A percentile compares a stretch with the other conserved stretches of the same genome.
Conservation (phyloP, 441 rosid genomes). For the Isatis lusitanica region DNA sequence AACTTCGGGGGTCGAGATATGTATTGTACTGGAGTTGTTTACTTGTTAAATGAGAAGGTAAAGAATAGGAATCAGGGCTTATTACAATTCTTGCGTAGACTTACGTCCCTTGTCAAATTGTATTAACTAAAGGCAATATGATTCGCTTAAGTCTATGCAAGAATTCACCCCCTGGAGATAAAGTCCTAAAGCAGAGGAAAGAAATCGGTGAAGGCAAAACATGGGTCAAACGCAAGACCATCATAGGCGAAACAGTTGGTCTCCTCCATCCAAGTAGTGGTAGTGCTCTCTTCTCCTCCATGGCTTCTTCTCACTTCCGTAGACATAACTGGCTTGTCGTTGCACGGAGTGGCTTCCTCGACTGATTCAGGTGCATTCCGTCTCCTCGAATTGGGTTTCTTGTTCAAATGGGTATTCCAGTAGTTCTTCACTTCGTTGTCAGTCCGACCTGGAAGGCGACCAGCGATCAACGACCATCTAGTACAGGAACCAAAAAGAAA, state of each 20-base stretch:
- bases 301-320: slow-evolving; percentile 22
- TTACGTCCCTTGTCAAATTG: not conserved
- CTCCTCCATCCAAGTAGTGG: slow-evolving; percentile 39
- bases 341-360: not conserved
- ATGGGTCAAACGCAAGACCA: slow-evolving; percentile 47
- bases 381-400: slow-evolving; percentile 45
- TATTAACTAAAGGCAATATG: not conserved
- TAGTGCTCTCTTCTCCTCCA: slow-evolving; percentile 17
- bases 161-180: slow-evolving; percentile 23
- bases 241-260: slow-evolving; percentile 42
- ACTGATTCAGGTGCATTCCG: slow-evolving; percentile 39
- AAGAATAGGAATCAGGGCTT: slow-evolving; percentile 5
- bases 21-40: not conserved
- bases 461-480: slow-evolving; percentile 68
- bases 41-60: not conserved
- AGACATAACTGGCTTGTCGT: slow-evolving; percentile 20
- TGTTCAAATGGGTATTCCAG: slow-evolving; percentile 72
- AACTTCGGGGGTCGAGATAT: not conserved
- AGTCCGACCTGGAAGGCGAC: slow-evolving; percentile 68
- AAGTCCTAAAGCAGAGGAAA: slow-evolving; percentile 43
- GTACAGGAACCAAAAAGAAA: too few relatives aligned
- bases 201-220: slow-evolving; percentile 48
- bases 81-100: slow-evolving; percentile 35
- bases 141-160: slow-evolving; percentile 32
- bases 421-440: slow-evolving; percentile 76